Percentiles rank a stretch among this genome's conserved stretches.
Conservation (phyloP, 208 protist genomes). For the Acanthamoeba sp. region DNA sequence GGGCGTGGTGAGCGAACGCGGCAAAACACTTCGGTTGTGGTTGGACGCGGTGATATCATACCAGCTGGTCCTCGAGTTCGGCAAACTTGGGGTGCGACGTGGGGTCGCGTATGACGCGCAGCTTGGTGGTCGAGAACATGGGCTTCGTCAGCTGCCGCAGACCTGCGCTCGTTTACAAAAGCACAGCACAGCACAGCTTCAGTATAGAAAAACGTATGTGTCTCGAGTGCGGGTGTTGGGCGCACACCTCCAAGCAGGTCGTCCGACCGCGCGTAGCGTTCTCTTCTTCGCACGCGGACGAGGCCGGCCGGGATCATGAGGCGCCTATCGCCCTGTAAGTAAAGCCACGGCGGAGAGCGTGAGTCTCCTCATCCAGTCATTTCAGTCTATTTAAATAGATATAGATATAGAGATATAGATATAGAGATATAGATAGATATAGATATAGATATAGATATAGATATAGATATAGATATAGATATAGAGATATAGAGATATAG, state of each 20-base stretch:
- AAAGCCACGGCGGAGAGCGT: neutral
- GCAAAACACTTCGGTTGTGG: neutral
- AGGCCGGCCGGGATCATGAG: conserved; percentile 40
- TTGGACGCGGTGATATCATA: neutral
- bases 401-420: no score
- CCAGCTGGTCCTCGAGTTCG: conserved; percentile 38
- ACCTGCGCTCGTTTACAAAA: no score
- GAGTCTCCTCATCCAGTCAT: no score
- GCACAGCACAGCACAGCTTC: no score
- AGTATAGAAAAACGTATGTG: no score
- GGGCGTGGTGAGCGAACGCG: neutral
- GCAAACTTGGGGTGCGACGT: conserved; percentile 31
- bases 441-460: no score
- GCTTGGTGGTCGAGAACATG: neutral
- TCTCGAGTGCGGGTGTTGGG: no score
- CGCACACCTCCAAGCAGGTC: conserved; percentile 22
- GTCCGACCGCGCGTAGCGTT: conserved; percentile 47
- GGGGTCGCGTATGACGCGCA: conserved; percentile 27
- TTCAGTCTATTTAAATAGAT: no score
- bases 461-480: no score
- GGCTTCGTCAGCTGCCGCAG: conserved; percentile 28
- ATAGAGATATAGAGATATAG: no score
- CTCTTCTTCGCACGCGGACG: neutral
- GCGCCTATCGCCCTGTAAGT: conserved; percentile 12
- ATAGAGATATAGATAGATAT: neutral